Conservation (phyloP, 208 protist species). For the Porcisia hertigi region DNA sequence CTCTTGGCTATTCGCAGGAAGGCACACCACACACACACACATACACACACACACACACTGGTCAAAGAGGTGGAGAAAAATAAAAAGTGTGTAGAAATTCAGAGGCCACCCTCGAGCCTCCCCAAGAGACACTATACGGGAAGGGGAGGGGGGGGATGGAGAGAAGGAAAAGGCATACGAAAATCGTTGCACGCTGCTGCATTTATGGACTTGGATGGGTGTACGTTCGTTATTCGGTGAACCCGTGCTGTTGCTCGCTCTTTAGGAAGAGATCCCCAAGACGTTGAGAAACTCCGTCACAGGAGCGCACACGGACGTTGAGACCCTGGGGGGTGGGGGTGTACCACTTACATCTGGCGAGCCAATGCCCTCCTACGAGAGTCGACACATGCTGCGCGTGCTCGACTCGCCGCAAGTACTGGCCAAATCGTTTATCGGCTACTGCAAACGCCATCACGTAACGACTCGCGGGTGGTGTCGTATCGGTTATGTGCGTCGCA, state of each 20-base stretch:
- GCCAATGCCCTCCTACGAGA: constrained; percentile 64
- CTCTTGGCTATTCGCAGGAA: not conserved
- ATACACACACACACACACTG: not conserved
- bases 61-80: too few relatives aligned
- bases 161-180: not conserved
- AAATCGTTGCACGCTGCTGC: not conserved
- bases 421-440: constrained; percentile 58
- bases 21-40: not conserved
- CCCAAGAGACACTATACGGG: not conserved
- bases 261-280: not conserved
- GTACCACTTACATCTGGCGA: not conserved
- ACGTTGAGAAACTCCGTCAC: not conserved
- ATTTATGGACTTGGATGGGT: not conserved
- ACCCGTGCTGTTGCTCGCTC: not conserved
- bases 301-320: not conserved
- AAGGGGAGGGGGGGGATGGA: not conserved
- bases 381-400: constrained; percentile 62
- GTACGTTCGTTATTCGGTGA: not conserved
- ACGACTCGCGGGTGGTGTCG: constrained; percentile 63
- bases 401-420: constrained; percentile 46
- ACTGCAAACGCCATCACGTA: constrained; percentile 62
- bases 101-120: too few relatives aligned
- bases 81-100: too few relatives aligned
- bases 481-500: constrained; percentile 52
- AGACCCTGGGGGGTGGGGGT: not conserved